Conservation (phyloP, 495 filamentous ascomycete genomes). For the Neurospora tetrasperma region DNA sequence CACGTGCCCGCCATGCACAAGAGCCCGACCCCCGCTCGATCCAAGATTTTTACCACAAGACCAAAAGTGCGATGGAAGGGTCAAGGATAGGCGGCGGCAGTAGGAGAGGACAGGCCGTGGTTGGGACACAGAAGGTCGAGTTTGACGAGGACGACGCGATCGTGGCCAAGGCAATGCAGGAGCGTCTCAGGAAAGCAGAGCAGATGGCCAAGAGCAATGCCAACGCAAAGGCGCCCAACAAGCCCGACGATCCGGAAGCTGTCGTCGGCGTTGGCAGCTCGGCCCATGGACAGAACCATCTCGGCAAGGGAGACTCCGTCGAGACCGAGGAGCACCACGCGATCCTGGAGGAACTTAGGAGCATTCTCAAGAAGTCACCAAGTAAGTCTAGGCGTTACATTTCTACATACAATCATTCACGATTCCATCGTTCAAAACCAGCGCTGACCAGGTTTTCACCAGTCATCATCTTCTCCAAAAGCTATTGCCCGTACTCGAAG, state of each 20-base stretch:
- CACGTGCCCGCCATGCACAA: conserved; percentile 25
- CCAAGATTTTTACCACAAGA: conserved; percentile 47
- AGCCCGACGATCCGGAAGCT: conserved; percentile 37
- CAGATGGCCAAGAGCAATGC: conserved; percentile 46
- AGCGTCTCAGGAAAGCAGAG: conserved; percentile 37
- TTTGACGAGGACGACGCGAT: conserved; percentile 35
- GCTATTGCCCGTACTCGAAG: conserved; percentile 76
- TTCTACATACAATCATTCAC: neutral
- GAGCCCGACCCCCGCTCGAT: conserved; percentile 28
- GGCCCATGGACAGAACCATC: conserved; percentile 53
- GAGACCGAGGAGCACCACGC: conserved; percentile 48
- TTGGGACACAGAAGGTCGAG: conserved; percentile 30
- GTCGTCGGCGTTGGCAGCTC: conserved; percentile 42
- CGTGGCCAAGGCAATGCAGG: conserved; percentile 33
- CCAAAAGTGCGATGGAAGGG: conserved; percentile 37
- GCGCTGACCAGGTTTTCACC: conserved; percentile 13
- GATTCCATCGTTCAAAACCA: neutral
- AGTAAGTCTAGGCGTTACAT: conserved; percentile 42
- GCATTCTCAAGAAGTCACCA: conserved; percentile 70
- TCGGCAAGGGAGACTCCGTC: conserved; percentile 25
- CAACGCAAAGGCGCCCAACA: conserved; percentile 42
- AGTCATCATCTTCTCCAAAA: conserved; percentile 95
- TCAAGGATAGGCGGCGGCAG: conserved; percentile 7
- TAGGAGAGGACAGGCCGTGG: conserved; percentile 21
- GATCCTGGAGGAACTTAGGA: conserved; percentile 54